These are phyloP conservation scores for Suhomyces atakaporum DNA, from an alignment of 1,139 yeast species.

Conservation along the genomic window DNA sequence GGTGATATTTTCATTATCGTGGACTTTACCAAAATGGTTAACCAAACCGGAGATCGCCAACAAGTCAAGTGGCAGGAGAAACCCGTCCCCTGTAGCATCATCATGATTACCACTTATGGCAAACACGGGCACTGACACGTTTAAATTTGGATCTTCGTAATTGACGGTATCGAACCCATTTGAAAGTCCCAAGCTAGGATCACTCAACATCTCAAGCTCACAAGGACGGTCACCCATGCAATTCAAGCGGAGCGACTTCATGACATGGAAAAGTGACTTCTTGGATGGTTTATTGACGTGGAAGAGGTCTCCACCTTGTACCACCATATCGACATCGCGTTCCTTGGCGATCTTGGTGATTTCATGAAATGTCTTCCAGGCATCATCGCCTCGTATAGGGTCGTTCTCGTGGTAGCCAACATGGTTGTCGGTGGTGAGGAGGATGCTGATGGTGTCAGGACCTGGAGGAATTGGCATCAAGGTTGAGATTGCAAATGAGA, in stretches of 20 bases:
- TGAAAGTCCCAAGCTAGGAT: slow-evolving; percentile 63
- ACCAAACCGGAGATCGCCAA: slow-evolving; percentile 79
- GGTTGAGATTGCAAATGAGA: neutral
- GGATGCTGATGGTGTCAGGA: slow-evolving; percentile 68
- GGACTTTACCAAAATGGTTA: slow-evolving; percentile 86
- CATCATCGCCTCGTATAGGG: slow-evolving; percentile 87
- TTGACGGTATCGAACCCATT: slow-evolving; percentile 70
- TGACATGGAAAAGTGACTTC: slow-evolving; percentile 82
- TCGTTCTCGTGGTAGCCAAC: slow-evolving; percentile 92
- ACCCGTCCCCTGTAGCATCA: slow-evolving; percentile 88
- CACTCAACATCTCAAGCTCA: slow-evolving; percentile 80
- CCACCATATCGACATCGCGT: slow-evolving; percentile 80
- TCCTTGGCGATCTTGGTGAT: slow-evolving; percentile 72
- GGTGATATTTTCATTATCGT: slow-evolving; percentile 71
- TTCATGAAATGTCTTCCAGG: slow-evolving; percentile 86
- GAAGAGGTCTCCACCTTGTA: slow-evolving; percentile 93
- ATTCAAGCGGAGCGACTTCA: slow-evolving; percentile 65
- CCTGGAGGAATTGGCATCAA: slow-evolving; percentile 26
- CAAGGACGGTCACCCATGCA: slow-evolving; percentile 91
- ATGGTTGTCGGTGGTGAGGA: slow-evolving; percentile 93
- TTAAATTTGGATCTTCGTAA: slow-evolving; percentile 87
- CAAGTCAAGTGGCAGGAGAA: slow-evolving; percentile 86
- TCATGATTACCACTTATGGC: slow-evolving; percentile 97
- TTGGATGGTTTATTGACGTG: slow-evolving; percentile 88
- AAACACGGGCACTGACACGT: slow-evolving; percentile 89